Percentiles rank a stretch among this genome's conserved stretches.
These are phyloP conservation scores for Beauveria sp. DNA, from an alignment of 2,329 filamentous ascomycete species.

Conservation along the genomic window DNA sequence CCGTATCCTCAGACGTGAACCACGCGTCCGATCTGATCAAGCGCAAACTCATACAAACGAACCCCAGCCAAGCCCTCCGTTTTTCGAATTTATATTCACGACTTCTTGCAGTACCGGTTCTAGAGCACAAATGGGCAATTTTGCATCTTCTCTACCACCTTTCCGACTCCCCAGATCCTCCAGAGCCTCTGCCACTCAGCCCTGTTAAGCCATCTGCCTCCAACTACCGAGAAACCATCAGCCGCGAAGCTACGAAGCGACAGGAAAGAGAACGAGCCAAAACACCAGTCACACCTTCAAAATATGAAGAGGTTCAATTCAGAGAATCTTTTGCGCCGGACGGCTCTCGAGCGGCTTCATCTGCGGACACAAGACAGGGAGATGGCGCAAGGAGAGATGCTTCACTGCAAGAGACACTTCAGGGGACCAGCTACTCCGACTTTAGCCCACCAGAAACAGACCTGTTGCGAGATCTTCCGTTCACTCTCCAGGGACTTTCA, in stretches of 20 bases:
- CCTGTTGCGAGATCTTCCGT: constrained; percentile 75
- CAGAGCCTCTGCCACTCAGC: constrained; percentile 40
- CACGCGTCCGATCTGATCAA: constrained; percentile 92
- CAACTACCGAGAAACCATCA: constrained; percentile 30
- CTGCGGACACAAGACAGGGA: constrained; percentile 29
- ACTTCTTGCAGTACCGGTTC: constrained; percentile 80
- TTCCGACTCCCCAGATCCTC: constrained; percentile 57
- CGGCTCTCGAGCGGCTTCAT: constrained; percentile 38
- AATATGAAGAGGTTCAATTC: constrained; percentile 40
- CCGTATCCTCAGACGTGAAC: constrained; percentile 66
- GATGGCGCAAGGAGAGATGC: constrained; percentile 38
- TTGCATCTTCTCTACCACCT: constrained; percentile 83
- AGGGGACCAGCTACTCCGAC: constrained; percentile 49
- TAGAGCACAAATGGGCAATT: constrained; percentile 95
- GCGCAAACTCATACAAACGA: constrained; percentile 72
- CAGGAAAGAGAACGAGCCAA: constrained; percentile 31
- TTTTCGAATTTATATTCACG: constrained; percentile 89
- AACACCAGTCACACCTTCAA: constrained; percentile 21
- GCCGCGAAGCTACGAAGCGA: constrained; percentile 27
- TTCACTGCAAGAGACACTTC: constrained; percentile 47
- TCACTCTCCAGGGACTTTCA: constrained; percentile 85
- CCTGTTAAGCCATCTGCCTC: constrained; percentile 32
- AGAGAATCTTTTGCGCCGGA: constrained; percentile 48
- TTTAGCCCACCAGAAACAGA: constrained; percentile 57
- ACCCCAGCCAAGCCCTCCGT: constrained; percentile 68